Evolutionary conservation across 495 filamentous ascomycete species (phyloP).

Genomic region (Aspergillus incahuasiensis): DNA sequence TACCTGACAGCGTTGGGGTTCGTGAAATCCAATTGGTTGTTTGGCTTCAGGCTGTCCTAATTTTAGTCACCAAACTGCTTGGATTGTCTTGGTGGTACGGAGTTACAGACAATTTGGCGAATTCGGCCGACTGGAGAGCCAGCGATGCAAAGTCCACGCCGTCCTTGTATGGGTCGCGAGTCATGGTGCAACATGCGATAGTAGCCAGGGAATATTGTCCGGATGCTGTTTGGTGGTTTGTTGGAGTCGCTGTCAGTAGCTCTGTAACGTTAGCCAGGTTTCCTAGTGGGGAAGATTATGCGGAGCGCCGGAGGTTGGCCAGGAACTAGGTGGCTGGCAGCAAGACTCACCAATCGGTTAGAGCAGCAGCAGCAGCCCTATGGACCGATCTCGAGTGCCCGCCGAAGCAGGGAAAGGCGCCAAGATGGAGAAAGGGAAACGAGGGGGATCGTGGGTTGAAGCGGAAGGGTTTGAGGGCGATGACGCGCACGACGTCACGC

Average conservation of each 20-base stretch:
- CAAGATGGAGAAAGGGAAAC: background rate
- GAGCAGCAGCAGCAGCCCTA: background rate
- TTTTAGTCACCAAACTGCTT: background rate
- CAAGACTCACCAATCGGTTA: slow-evolving; percentile 2
- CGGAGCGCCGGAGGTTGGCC: background rate
- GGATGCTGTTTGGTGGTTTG: background rate
- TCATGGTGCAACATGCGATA: slow-evolving; percentile 22
- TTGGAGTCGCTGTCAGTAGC: background rate
- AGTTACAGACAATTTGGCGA: slow-evolving; percentile 51
- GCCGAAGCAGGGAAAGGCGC: background rate
- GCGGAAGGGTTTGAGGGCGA: background rate
- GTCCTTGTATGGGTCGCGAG: slow-evolving; percentile 50
- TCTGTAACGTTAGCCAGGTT: background rate
- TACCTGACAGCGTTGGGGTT: slow-evolving; percentile 71
- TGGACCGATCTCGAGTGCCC: background rate
- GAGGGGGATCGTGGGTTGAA: background rate
- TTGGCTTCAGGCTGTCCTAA: slow-evolving; percentile 49
- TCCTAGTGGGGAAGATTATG: background rate
- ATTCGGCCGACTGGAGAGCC: slow-evolving; percentile 52
- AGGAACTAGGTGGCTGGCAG: background rate
- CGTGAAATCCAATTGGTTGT: slow-evolving; percentile 73
- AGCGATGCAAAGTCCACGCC: slow-evolving; percentile 60
- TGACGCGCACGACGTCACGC: background rate
- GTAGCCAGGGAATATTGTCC: background rate
- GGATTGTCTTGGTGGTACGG: slow-evolving; percentile 14